phyloP scores from a whole-genome alignment of 2,329 filamentous ascomycete genomes.

The Alternaria sp. region DNA sequence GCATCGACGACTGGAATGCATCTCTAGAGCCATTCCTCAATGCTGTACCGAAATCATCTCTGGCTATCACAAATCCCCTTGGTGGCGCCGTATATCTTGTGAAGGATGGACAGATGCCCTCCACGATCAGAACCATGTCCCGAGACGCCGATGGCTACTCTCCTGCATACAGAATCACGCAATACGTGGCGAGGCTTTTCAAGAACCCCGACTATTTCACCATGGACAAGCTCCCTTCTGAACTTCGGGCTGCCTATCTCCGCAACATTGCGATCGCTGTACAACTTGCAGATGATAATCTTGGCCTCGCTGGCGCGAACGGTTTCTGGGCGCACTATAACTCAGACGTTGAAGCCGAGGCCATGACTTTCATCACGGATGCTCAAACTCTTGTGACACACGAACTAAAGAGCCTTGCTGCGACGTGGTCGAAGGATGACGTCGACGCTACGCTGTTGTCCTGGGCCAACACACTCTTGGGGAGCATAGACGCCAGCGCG shows the following conservation, averaged over 20 bases:
- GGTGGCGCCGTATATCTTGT: slow-evolving; percentile 74
- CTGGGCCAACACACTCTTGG: slow-evolving; percentile 33
- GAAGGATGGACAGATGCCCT: slow-evolving; percentile 29
- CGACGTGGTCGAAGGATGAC: slow-evolving; percentile 16
- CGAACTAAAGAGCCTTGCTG: slow-evolving; percentile 45
- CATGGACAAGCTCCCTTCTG: slow-evolving; percentile 39
- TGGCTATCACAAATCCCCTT: slow-evolving; percentile 76
- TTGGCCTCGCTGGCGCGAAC: slow-evolving; percentile 63
- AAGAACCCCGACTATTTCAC: slow-evolving; percentile 47
- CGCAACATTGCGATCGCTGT: slow-evolving; percentile 60
- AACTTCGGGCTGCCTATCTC: slow-evolving; percentile 45
- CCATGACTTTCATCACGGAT: slow-evolving; percentile 59
- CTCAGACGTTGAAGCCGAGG: slow-evolving; percentile 59
- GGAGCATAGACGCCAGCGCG: slow-evolving; percentile 22
- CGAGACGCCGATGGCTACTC: slow-evolving; percentile 75
- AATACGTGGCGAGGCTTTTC: slow-evolving; percentile 70
- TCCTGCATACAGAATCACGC: slow-evolving; percentile 74
- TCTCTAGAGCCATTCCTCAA: slow-evolving; percentile 65
- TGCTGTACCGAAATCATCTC: slow-evolving; percentile 62
- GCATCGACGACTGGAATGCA: slow-evolving; percentile 67
- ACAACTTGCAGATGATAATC: slow-evolving; percentile 65
- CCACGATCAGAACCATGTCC: slow-evolving; percentile 42
- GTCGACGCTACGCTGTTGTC: slow-evolving; percentile 30
- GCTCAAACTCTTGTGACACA: slow-evolving; percentile 56
- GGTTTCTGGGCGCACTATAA: slow-evolving; percentile 58